Base-by-base conservation (phyloP, 495 filamentous ascomycete genomes). In the Jackrogersella minutella region DNA sequence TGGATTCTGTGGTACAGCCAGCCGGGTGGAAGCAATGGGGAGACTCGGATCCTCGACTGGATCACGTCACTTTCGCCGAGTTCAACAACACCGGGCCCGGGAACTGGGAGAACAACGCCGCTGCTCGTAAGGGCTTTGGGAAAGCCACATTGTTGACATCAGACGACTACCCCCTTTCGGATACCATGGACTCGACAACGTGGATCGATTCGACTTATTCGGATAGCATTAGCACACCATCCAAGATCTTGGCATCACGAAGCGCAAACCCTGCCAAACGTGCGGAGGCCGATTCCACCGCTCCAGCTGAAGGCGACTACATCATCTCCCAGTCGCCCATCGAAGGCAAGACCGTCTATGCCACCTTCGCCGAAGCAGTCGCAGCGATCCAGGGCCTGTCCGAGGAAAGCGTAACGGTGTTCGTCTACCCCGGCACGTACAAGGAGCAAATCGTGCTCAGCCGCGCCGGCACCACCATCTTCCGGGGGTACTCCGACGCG, bases 391-490 rank as follows among this genome's bases (percentile, higher is more conserved):
- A 55, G 14, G 17, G 22, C 2, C 14, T 57, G 3, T 54, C 69
- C 33, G 33, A 63, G 14, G 51, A 58, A 5, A 36, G 31, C 24
- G 65, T 68, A 8, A 72, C 64, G 21, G 56, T 76, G 33, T 73
- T 76, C 37, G 58, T 70, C 40, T 72, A 73, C 28, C 73, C 74
- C 1, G 74, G 74, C 2, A 31, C 55, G 1, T 76, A 76, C 50
- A 60, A 69, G 13, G 74, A 76, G 51, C 72, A 76, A 50, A 17
- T 76, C 14, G 55, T 73, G 66, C 61, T 75, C 60, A 72, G 58
- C 53, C 62, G 69, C 28, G 52, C 62, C 11, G 74, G 73, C 46
- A 63, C 56, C 13, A 75, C 71, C 14, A 75, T 73, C 56, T 73
- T 76, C 66, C 60, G 58, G 7, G 74, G 74, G 0, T 74, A 75